Evolutionary conservation across 495 filamentous ascomycete genomes (phyloP), one percentile per base, ranked within the genome.

Genomic region (Penicillium goetzii): DNA sequence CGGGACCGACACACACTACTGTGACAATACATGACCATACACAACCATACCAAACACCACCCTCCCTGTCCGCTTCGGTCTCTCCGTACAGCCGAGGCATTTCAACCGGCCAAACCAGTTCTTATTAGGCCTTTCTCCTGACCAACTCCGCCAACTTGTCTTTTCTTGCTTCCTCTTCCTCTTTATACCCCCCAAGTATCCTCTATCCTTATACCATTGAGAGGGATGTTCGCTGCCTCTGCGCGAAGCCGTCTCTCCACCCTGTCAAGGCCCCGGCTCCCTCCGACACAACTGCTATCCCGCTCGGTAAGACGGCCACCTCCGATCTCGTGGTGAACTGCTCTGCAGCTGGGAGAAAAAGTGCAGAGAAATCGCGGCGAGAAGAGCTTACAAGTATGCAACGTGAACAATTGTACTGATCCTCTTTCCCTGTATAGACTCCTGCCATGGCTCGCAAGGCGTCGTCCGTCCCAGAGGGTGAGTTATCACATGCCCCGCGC

Each of bases 151-250:
- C 36, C 30, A 12, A n/a, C 50, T 49, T 62, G 36, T 59, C 52
- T 63, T 56, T 53, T 52, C 26, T 57, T 32, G 51, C 19, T 49
- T 50, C 9, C 21, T 32, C 54, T 61, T 36, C 41, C 26, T 59
- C 55, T 61, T 58, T 64, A 43, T 41, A 56, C 49, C 36, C 61
- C 61, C 49, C 60, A 63, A 61, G 49, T 26, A 60, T 63, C 45
- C 30, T 58, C 51, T 47, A 21, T 63, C 30, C 50, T 50, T 33
- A 67, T 61, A 74, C 57, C 54, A 41, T 62, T 62, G 67, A 69
- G 68, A 79, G 78, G 74, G 64, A 82, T 82, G 79, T 81, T 81
- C 71, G 75, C 77, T 68, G 77, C 78, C 71, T 73, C 77, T 72
- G 78, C 77, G 65, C 71, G 78, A 76, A 80, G 76, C 75, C 77